phyloP scores from a whole-genome alignment of 805 yeast genomes.

The Pichia gijzeniarum region DNA sequence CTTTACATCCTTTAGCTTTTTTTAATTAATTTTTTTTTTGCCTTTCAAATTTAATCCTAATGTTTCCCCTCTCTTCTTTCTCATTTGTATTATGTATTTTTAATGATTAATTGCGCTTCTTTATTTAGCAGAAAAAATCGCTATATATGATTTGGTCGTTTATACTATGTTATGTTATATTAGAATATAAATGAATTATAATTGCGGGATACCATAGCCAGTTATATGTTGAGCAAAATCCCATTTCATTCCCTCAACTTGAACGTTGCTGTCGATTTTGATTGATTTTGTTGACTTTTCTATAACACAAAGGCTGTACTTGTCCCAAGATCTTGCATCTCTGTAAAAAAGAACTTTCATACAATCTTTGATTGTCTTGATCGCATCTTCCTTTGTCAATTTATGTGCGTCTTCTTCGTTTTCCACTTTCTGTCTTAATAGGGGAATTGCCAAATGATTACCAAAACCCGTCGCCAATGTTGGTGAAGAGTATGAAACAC shows the following conservation, averaged over 20 bases:
- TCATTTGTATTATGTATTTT: no score
- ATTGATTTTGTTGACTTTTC: slow-evolving; percentile 55
- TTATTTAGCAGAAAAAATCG: neutral
- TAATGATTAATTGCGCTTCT: no score
- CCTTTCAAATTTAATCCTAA: neutral
- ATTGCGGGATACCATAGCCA: slow-evolving; percentile 67
- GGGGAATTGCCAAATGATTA: slow-evolving; percentile 87
- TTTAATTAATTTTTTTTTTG: slow-evolving; percentile 1
- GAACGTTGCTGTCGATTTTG: slow-evolving; percentile 49
- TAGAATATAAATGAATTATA: slow-evolving; percentile 17
- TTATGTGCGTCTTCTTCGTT: slow-evolving; percentile 67
- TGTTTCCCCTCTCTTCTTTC: no score
- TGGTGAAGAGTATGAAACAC: slow-evolving; percentile 85
- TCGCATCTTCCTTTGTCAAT: slow-evolving; percentile 68
- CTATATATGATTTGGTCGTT: no score
- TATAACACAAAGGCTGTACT: slow-evolving; percentile 73
- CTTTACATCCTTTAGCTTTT: neutral
- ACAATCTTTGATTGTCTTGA: slow-evolving; percentile 68
- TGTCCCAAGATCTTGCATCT: slow-evolving; percentile 91
- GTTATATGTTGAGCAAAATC: slow-evolving; percentile 78
- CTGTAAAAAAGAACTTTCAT: slow-evolving; percentile 94
- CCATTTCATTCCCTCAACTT: slow-evolving; percentile 80
- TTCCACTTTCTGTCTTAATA: slow-evolving; percentile 79
- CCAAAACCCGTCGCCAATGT: slow-evolving; percentile 96
- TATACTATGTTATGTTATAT: neutral